Evolutionary conservation across 2,329 filamentous ascomycete genomes (phyloP).

Genomic region (Atkinsonella texensis): DNA sequence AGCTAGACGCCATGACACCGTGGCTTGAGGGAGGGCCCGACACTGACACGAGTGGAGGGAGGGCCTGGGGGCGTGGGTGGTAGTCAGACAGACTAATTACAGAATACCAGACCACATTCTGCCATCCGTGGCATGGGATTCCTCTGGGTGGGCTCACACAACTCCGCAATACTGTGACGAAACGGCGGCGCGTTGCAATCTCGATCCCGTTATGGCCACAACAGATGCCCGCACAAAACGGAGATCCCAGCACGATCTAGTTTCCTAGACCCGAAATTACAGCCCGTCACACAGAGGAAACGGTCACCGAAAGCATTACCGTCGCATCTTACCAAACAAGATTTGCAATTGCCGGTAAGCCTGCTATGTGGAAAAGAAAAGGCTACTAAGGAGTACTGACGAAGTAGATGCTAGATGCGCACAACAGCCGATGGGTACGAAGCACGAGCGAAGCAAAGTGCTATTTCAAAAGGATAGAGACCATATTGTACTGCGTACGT

Average conservation of each 20-base stretch:
- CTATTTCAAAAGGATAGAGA: no score
- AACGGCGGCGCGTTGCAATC: constrained; percentile 5
- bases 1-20: no score
- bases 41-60: no score
- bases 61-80: no score
- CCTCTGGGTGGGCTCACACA: not conserved
- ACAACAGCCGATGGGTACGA: no score
- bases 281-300: not conserved
- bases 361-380: no score
- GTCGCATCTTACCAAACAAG: not conserved
- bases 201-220: constrained; percentile 6
- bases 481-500: no score
- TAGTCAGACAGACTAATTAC: no score
- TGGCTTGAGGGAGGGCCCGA: no score
- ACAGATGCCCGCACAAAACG: constrained; percentile 8
- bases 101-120: not conserved
- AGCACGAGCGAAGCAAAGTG: no score
- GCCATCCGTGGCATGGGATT: constrained; percentile 4
- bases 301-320: not conserved
- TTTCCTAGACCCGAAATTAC: not conserved
- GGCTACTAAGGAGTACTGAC: no score
- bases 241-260: constrained; percentile 4
- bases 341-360: not conserved
- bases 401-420: no score
- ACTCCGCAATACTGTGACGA: not conserved